Evolutionary conservation across 169 alveolate genomes (phyloP).

Genomic region (Prorocentrum cordatum): DNA sequence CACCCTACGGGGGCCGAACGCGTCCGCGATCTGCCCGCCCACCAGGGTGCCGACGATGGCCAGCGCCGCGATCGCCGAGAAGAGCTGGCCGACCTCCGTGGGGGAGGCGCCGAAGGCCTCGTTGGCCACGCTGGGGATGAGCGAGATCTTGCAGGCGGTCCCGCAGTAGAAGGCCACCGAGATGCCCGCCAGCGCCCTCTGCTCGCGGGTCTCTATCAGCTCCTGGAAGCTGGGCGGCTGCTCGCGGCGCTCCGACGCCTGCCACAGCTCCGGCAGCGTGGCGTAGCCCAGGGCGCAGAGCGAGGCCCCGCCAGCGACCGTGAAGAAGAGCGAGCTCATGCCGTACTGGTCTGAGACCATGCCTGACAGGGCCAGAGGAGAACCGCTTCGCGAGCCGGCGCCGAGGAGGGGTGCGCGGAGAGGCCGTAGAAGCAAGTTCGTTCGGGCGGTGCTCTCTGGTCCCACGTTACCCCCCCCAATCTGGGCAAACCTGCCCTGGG

Average conservation of each 20-base stretch:
- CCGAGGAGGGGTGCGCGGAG: too few species aligned
- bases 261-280: constrained; percentile 15
- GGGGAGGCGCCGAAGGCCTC: constrained; percentile 40
- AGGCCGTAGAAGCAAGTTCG: too few species aligned
- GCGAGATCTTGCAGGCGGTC: constrained; percentile 39
- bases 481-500: too few species aligned
- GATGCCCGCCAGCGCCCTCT: constrained; percentile 4
- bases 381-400: too few species aligned
- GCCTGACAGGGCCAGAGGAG: too few species aligned
- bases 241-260: not conserved
- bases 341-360: not conserved
- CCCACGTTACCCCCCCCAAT: too few species aligned
- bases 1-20: constrained; percentile 7
- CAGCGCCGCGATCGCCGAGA: constrained; percentile 20
- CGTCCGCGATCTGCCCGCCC: constrained; percentile 31
- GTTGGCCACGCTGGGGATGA: constrained; percentile 19
- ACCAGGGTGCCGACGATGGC: constrained; percentile 27
- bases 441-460: too few species aligned
- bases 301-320: constrained; percentile 29
- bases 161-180: constrained; percentile 47
- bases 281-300: constrained; percentile 30
- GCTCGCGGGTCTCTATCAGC: not conserved
- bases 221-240: not conserved
- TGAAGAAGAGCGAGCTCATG: constrained; percentile 42
- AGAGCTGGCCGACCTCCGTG: constrained; percentile 15